Percentiles rank a stretch among this genome's conserved stretches.
These are phyloP conservation scores for Fomes fomentarius DNA, from an alignment of 1,284 basidiomycete species.

Conservation along the genomic window DNA sequence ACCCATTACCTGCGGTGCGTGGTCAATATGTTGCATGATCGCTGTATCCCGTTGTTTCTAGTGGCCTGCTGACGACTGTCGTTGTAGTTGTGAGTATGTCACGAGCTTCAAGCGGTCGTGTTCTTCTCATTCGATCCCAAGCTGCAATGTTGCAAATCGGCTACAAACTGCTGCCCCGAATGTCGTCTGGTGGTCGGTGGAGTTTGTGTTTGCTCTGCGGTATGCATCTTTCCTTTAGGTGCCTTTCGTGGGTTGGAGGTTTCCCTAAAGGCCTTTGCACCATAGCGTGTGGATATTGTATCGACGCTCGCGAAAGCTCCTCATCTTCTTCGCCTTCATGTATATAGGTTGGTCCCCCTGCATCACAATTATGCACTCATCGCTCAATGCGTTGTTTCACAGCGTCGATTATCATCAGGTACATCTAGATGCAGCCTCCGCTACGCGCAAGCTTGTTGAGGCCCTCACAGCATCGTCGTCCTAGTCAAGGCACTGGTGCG, in stretches of 20 bases:
- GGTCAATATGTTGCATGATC: too few relatives aligned
- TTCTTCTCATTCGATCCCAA: too few relatives aligned
- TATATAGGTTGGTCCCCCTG: neutral
- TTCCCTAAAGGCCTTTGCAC: neutral
- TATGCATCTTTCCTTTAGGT: too few relatives aligned
- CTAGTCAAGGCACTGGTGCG: neutral
- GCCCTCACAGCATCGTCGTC: neutral
- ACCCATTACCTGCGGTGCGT: neutral
- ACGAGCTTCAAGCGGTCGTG: too few relatives aligned
- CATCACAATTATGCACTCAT: neutral
- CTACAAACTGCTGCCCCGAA: conserved; percentile 1
- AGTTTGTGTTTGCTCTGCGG: conserved; percentile 5
- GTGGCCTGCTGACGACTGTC: too few relatives aligned
- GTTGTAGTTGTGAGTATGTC: neutral
- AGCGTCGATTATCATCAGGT: neutral
- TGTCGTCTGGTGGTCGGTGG: conserved; percentile 7
- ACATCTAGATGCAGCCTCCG: neutral
- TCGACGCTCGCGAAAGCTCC: neutral
- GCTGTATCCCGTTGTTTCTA: too few relatives aligned
- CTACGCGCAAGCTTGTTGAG: too few relatives aligned
- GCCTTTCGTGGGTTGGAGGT: neutral
- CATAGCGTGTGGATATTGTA: conserved; percentile 6
- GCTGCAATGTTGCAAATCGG: neutral
- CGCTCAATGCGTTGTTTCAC: neutral
- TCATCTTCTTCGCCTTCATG: neutral